These are phyloP conservation scores for Pholiota adiposa DNA, from an alignment of 1,284 basidiomycete genomes.

Conservation along the genomic window DNA sequence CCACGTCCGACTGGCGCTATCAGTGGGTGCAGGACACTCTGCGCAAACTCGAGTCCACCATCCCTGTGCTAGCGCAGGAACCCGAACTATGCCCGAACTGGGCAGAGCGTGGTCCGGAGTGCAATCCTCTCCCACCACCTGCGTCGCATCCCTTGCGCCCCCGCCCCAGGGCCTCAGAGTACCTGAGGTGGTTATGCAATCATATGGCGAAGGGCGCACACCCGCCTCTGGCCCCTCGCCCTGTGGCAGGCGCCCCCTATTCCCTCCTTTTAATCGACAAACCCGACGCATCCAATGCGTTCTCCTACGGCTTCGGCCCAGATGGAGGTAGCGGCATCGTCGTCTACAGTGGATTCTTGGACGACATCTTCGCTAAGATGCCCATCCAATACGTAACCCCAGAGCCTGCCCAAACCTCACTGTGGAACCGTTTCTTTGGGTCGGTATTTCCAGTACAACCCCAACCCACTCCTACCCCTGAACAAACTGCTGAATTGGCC, in stretches of 20 bases:
- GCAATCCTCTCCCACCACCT: constrained; percentile 71
- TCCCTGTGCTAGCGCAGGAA: constrained; percentile 68
- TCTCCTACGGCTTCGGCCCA: constrained; percentile 91
- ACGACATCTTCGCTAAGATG: constrained; percentile 69
- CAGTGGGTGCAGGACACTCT: constrained; percentile 80
- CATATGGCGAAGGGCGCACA: constrained; percentile 42
- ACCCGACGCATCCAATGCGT: constrained; percentile 80
- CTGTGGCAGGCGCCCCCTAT: constrained; percentile 82
- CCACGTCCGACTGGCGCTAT: constrained; percentile 82
- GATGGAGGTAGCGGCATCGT: constrained; percentile 89
- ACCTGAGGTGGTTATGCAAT: constrained; percentile 59
- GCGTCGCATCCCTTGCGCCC: constrained; percentile 72
- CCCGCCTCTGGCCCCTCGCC: constrained; percentile 30
- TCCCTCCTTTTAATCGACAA: constrained; percentile 84
- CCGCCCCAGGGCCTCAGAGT: constrained; percentile 71
- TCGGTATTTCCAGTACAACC: constrained; percentile 40
- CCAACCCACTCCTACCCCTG: constrained; percentile 66
- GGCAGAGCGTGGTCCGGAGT: constrained; percentile 52
- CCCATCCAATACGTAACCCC: constrained; percentile 28
- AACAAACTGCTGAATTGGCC: constrained; percentile 85
- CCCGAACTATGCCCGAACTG: constrained; percentile 56
- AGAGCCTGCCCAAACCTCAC: constrained; percentile 41
- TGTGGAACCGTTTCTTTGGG: constrained; percentile 55
- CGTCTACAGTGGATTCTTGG: constrained; percentile 86
- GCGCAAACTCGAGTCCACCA: constrained; percentile 69